Base-by-base conservation (phyloP, 2,329 filamentous ascomycete species). In the Pseudonectria foliicola region DNA sequence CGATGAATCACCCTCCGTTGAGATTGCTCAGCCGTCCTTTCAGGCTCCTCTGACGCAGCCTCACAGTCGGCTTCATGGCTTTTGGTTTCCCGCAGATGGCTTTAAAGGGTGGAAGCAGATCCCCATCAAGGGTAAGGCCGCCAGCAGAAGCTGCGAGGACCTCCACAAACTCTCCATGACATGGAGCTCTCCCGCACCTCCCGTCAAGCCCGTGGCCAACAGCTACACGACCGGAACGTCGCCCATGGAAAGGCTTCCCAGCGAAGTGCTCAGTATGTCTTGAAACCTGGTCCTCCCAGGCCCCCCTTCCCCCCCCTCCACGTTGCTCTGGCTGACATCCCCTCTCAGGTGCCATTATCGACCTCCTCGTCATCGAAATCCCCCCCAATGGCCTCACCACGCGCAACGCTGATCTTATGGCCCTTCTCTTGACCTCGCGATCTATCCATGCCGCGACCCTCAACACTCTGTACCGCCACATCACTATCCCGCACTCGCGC, bases 401-500 rank as follows among this genome's bases (percentile, higher is more conserved):
- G 26, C 81, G 85, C 45, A 90, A 90, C 55, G 73, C 82, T 38
- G 85, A 90, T 55, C 67, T 90, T 39, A 81, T 88, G 66, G 77
- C 83, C 13, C 73, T 87, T 43, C 69, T 90, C 25, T 63, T 87
- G 44, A 78, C 82, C n/a, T 90, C 83, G n/a, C 77, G 75, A 54
- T 75, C 76, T 21, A 66, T 90, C 40, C 81, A 90, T 54, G 73
- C 73, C 16, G 80, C 80, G 13, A 89, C 85, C 4, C 66, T 89
- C 24, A 74, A 76, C 46, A 83, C 84, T 6, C 71, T 92, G 31
- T 90, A 90, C 64, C 74, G 77, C 46, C 78, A 85, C 56, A 83
- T 90, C 57, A 87, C 83, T 28, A 82, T 90, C 47, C 85, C 85
- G 6, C 85, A 89, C 66, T 90, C 85, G 16, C 70, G 79, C 40